phyloP scores from a whole-genome alignment of 2,329 filamentous ascomycete genomes.

The Didymella glomerata region DNA sequence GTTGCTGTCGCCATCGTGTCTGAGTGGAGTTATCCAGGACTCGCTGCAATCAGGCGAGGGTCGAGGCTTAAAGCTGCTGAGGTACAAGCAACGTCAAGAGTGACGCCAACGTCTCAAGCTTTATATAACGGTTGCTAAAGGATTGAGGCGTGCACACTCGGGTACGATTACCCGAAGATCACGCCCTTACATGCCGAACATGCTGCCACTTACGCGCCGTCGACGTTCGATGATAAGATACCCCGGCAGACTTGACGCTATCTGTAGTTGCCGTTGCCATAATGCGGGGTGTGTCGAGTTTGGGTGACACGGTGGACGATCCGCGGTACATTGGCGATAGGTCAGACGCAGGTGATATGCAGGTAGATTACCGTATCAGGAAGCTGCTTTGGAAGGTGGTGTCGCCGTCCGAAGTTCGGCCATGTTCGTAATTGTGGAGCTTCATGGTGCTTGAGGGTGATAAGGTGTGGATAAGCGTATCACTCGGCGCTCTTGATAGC shows the following conservation, averaged over 20 bases:
- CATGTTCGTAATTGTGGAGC: constrained; percentile 2
- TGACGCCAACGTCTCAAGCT: constrained; percentile 5
- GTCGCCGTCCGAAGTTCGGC: constrained; percentile 14
- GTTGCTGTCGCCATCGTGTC: constrained; percentile 22
- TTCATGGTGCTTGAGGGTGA: constrained; percentile 5
- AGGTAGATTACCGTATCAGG: constrained; percentile 29
- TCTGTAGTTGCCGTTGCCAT: constrained; percentile 19
- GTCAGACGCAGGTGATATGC: constrained; percentile 27
- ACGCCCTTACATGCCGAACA: constrained; percentile 9
- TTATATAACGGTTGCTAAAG: constrained; percentile 10
- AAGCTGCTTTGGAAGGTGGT: constrained; percentile 26
- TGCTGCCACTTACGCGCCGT: constrained; percentile 20
- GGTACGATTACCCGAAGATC: constrained; percentile 16
- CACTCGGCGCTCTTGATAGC: neutral
- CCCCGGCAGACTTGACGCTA: constrained; percentile 19
- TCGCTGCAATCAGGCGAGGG: neutral
- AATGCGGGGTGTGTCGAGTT: constrained; percentile 24
- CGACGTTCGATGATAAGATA: constrained; percentile 32
- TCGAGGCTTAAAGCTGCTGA: neutral
- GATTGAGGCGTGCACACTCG: neutral
- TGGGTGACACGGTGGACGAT: constrained; percentile 17
- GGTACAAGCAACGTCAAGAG: constrained; percentile 16
- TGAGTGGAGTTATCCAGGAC: neutral
- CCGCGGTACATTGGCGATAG: constrained; percentile 26
- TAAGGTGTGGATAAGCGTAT: neutral